A percentile compares a stretch with the other conserved stretches of the same genome.
Evolutionary conservation across 2,329 filamentous ascomycete genomes (phyloP).

Genomic region (Trichoderma sp.): DNA sequence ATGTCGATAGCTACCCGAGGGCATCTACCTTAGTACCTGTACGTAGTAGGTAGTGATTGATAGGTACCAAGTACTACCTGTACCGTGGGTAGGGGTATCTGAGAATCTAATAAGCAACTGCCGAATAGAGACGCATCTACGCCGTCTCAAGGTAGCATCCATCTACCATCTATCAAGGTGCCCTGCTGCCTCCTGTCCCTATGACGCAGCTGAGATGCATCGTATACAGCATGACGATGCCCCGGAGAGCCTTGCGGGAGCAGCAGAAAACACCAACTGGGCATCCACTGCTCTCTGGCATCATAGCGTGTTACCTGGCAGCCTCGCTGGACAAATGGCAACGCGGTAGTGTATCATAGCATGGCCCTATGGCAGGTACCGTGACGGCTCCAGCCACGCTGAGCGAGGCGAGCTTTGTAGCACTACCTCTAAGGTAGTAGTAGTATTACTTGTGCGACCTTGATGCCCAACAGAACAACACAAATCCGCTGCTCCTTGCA

Average conservation of each 20-base stretch:
- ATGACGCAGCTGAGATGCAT: not conserved
- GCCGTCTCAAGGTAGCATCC: not conserved
- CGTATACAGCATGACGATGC: not conserved
- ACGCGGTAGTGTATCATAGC: not conserved
- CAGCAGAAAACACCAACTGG: not conserved
- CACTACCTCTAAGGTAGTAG: too few species aligned
- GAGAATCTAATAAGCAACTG: too few species aligned
- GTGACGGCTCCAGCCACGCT: not conserved
- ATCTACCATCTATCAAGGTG: not conserved
- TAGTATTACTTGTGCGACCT: not conserved
- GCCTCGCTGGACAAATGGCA: not conserved
- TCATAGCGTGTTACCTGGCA: not conserved
- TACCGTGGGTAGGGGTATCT: too few species aligned
- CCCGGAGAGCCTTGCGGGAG: not conserved
- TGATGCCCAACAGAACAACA: not conserved
- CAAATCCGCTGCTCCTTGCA: not conserved
- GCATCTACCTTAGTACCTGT: not conserved
- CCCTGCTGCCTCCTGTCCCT: not conserved
- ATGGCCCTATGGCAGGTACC: not conserved
- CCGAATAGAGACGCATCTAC: not conserved
- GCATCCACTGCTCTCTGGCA: not conserved
- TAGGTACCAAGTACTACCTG: not conserved
- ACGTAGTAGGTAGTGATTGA: not conserved
- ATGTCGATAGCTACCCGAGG: not conserved
- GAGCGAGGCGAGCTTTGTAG: not conserved